phyloP scores from a whole-genome alignment of 768 basidiomycete species.

The Kwoniella dendrophila region DNA sequence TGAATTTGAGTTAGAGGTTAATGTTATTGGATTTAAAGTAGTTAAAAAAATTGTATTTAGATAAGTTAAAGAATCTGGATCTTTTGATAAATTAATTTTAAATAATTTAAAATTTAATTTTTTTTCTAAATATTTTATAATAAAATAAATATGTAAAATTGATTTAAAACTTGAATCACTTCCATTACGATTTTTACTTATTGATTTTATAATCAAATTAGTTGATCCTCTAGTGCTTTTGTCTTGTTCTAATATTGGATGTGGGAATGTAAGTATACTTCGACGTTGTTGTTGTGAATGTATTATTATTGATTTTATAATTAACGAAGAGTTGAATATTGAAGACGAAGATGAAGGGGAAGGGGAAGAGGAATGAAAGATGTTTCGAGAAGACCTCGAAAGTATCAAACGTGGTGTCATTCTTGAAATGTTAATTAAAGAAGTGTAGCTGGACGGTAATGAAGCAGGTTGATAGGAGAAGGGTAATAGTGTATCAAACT shows the following conservation, averaged over 20 bases:
- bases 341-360: background rate
- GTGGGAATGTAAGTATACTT: conserved; percentile 21
- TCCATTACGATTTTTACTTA: conserved; percentile 10
- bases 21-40: conserved; percentile 25
- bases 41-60: conserved; percentile 22
- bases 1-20: no score
- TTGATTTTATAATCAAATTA: conserved; percentile 18
- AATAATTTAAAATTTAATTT: conserved; percentile 29
- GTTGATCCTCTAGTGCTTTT: conserved; percentile 26
- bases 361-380: background rate
- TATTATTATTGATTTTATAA: background rate
- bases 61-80: conserved; percentile 21
- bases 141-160: conserved; percentile 33
- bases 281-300: background rate
- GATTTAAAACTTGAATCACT: no score
- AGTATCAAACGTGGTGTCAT: background rate
- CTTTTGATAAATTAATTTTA: conserved; percentile 23
- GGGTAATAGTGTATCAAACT: no score
- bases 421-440: no score
- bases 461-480: no score
- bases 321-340: background rate
- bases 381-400: no score
- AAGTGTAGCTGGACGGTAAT: no score
- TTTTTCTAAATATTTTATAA: conserved; percentile 39
- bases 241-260: conserved; percentile 19